Conservation (phyloP, 2,329 filamentous ascomycete genomes). For the Botrytis elliptica region DNA sequence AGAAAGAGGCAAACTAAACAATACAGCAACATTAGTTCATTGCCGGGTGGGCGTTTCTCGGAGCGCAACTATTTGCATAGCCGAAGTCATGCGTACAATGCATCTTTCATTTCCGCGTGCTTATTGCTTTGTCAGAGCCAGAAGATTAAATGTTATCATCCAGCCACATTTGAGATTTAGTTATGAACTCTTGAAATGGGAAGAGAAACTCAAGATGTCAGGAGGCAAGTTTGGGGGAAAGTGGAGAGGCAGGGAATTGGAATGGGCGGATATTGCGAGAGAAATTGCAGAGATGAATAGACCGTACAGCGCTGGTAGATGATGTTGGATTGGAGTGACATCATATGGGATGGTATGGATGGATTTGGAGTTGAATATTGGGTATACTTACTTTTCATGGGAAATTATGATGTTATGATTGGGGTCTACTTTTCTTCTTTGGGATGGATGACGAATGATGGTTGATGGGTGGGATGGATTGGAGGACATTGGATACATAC, state of each 20-base stretch:
- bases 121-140: conserved; percentile 93
- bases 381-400: not conserved
- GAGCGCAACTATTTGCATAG: conserved; percentile 96
- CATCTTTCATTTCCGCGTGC: conserved; percentile 83
- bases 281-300: conserved; percentile 96
- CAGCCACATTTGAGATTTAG: conserved; percentile 94
- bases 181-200: conserved; percentile 95
- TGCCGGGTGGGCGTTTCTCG: conserved; percentile 94
- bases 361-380: not conserved
- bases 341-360: conserved; percentile 1
- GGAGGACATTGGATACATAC: not conserved
- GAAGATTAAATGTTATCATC: conserved; percentile 94
- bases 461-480: not conserved
- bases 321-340: not conserved
- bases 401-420: not conserved
- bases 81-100: conserved; percentile 89
- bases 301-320: conserved; percentile 70
- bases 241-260: conserved; percentile 69
- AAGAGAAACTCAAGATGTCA: conserved; percentile 63
- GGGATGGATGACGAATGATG: not conserved
- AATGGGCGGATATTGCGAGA: conserved; percentile 84
- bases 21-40: conserved; percentile 87
- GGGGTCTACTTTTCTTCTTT: not conserved
- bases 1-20: conserved; percentile 77
- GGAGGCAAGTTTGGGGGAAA: conserved; percentile 42